A percentile compares a stretch with the other conserved stretches of the same genome.
Evolutionary conservation across 306 rosid species (phyloP).

Genomic region (Trifolium subterraneum): DNA sequence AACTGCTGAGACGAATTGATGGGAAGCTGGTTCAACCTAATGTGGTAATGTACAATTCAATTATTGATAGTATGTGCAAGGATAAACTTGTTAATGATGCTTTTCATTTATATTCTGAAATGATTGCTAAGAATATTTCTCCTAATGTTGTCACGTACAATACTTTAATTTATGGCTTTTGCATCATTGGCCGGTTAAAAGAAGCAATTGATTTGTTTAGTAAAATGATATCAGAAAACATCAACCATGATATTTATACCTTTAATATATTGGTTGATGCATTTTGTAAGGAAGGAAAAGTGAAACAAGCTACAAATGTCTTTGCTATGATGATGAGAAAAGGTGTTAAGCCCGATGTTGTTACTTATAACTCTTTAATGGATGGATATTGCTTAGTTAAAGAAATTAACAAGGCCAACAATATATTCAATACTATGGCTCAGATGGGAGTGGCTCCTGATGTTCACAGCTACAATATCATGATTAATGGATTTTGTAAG

Average conservation of each 20-base stretch:
- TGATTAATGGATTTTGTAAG: slow-evolving; percentile 5
- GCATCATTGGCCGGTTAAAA: not conserved
- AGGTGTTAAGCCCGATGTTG: not conserved
- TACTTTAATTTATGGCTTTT: not conserved
- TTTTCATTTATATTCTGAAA: not conserved
- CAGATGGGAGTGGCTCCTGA: not conserved
- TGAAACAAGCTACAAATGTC: not conserved
- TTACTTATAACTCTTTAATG: not conserved
- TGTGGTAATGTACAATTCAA: not conserved
- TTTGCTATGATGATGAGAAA: not conserved
- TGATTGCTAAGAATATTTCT: not conserved
- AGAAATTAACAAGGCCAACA: not conserved
- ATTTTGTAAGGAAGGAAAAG: not conserved
- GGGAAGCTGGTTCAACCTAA: not conserved
- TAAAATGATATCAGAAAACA: not conserved
- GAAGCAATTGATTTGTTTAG: not conserved
- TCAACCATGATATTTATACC: not conserved
- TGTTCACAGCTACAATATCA: not conserved
- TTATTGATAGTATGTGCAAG: slow-evolving; percentile 8
- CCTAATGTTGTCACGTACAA: not conserved
- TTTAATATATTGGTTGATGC: slow-evolving; percentile 5
- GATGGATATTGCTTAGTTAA: not conserved
- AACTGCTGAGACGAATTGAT: not conserved
- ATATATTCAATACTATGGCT: not conserved
- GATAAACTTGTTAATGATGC: not conserved